These are phyloP conservation scores for Fraxinus baroniana DNA, from an alignment of 305 asterid genomes.

Conservation along the genomic window DNA sequence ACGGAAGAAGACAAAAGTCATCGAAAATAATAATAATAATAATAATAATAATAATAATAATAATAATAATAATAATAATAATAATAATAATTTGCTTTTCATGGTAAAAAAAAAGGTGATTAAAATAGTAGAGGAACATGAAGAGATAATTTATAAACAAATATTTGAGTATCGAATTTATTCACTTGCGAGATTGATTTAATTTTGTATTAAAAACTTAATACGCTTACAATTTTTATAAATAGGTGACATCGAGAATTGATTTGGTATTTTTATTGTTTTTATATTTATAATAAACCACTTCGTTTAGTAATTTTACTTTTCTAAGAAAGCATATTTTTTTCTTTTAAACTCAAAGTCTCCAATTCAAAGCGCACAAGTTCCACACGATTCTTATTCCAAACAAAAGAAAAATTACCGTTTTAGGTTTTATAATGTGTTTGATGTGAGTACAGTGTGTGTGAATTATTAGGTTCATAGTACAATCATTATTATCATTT, in stretches of 20 bases:
- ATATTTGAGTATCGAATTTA: no score
- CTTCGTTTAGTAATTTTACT: not conserved
- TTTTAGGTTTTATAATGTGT: not conserved
- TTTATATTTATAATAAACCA: not conserved
- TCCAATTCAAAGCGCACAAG: not conserved
- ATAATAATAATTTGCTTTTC: not conserved
- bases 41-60: no score
- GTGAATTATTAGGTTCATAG: not conserved
- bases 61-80: no score
- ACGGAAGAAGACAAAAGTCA: slow-evolving; percentile 7
- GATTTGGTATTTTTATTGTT: not conserved
- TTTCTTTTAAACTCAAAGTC: not conserved
- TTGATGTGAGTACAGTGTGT: not conserved
- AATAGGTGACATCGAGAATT: not conserved
- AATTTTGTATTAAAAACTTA: no score
- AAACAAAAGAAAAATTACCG: not conserved
- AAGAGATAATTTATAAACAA: no score
- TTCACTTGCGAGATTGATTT: not conserved
- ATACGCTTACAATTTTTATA: not conserved
- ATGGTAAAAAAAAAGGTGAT: not conserved
- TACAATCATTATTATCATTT: not conserved
- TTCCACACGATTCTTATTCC: not conserved
- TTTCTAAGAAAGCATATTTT: not conserved
- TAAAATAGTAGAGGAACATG: not conserved
- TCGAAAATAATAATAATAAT: no score